Evolutionary conservation across 164 flowering plant genomes (phyloP).

Genomic region (Amborella trichopoda): DNA sequence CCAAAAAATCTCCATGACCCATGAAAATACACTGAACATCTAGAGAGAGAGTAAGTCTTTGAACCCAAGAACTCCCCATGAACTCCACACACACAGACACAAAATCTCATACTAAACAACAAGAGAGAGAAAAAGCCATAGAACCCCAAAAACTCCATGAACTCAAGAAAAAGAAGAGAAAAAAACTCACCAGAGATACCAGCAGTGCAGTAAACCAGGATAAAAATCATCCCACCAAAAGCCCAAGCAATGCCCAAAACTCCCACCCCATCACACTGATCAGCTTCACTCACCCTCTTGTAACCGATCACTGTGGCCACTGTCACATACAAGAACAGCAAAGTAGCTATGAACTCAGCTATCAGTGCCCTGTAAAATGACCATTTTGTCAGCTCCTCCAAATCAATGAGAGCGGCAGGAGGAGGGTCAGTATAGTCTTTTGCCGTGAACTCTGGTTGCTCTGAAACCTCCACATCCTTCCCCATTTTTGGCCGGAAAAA

Average conservation of each 20-base stretch:
- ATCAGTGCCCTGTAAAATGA: slow-evolving; percentile 77
- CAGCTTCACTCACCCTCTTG: slow-evolving; percentile 31
- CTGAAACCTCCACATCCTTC: slow-evolving; percentile 44
- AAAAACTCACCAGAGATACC: slow-evolving; percentile 72
- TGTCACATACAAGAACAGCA: slow-evolving; percentile 68
- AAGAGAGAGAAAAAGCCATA: background rate
- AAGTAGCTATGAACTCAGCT: slow-evolving; percentile 80
- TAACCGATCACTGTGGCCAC: slow-evolving; percentile 76
- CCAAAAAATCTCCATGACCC: too few relatives aligned
- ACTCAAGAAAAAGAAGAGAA: background rate
- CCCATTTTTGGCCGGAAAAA: slow-evolving; percentile 21
- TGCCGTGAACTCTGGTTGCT: slow-evolving; percentile 27
- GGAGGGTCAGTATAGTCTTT: slow-evolving; percentile 95
- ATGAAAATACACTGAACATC: too few relatives aligned
- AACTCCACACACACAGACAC: too few relatives aligned
- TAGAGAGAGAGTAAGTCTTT: too few relatives aligned
- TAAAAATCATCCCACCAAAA: slow-evolving; percentile 90
- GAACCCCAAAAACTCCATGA: too few relatives aligned
- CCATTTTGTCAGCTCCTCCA: slow-evolving; percentile 58
- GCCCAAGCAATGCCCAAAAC: slow-evolving; percentile 94
- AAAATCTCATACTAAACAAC: too few relatives aligned
- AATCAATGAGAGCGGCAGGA: slow-evolving; percentile 57
- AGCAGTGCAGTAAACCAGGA: slow-evolving; percentile 96
- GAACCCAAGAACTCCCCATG: too few relatives aligned
- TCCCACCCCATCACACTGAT: slow-evolving; percentile 66